Conservation (phyloP, 1,139 yeast species). For the Suhomyces bolitotheri region DNA sequence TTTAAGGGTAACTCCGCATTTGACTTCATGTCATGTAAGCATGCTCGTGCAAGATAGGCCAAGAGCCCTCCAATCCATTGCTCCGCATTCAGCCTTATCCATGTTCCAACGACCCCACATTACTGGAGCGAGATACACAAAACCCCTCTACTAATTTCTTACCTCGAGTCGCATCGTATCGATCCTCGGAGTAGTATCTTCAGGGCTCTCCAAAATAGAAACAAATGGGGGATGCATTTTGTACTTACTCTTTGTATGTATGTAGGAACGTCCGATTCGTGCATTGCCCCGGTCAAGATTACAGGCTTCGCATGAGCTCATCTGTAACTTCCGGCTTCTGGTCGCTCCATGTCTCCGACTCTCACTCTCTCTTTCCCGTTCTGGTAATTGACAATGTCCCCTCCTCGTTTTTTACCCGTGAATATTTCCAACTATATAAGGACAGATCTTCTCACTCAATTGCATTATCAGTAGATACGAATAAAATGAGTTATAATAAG, state of each 20-base stretch:
- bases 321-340: too few species aligned
- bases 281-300: too few species aligned
- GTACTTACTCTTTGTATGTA: too few species aligned
- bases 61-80: not conserved
- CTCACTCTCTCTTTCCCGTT: not conserved
- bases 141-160: too few species aligned
- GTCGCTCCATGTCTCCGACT: not conserved
- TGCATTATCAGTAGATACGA: slow-evolving; percentile 4
- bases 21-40: not conserved
- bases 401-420: slow-evolving; percentile 7
- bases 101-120: not conserved
- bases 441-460: not conserved
- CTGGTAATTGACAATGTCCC: slow-evolving; percentile 1
- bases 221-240: too few species aligned
- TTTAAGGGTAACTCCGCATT: not conserved
- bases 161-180: too few species aligned
- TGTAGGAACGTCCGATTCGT: too few species aligned
- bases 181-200: too few species aligned
- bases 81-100: not conserved
- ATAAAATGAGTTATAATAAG: too few species aligned
- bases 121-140: too few species aligned
- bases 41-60: not conserved
- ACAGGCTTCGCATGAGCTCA: too few species aligned
- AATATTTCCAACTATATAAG: slow-evolving; percentile 5
- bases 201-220: too few species aligned